These are phyloP conservation scores for Extremus antarcticus DNA, from an alignment of 495 filamentous ascomycete genomes.

Conservation along the genomic window DNA sequence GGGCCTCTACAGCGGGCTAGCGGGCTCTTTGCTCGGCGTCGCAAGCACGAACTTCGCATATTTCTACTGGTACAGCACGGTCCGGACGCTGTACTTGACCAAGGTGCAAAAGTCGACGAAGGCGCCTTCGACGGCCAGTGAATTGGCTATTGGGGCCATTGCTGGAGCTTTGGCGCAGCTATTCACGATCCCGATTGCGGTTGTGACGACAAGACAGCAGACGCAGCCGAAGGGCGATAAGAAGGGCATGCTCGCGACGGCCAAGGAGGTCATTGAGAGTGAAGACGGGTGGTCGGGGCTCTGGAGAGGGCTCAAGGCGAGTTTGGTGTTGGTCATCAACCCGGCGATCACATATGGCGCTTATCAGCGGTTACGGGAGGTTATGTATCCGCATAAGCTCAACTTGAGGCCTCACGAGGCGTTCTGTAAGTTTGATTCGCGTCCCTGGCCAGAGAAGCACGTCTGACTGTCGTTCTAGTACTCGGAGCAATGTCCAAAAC, in stretches of 20 bases:
- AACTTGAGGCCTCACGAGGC: slow-evolving; percentile 78
- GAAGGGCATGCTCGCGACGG: slow-evolving; percentile 83
- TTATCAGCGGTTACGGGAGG: slow-evolving; percentile 78
- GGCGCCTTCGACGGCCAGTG: slow-evolving; percentile 69
- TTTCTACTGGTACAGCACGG: slow-evolving; percentile 97
- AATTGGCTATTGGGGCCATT: slow-evolving; percentile 77
- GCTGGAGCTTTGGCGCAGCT: slow-evolving; percentile 88
- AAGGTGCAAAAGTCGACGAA: slow-evolving; percentile 45
- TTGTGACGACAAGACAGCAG: slow-evolving; percentile 91
- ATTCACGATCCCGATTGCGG: slow-evolving; percentile 92
- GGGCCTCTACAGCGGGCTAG: slow-evolving; percentile 84
- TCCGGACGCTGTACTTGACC: slow-evolving; percentile 70
- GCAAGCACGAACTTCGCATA: slow-evolving; percentile 98
- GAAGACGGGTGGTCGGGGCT: slow-evolving; percentile 85
- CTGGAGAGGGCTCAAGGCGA: slow-evolving; percentile 93
- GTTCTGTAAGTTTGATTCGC: slow-evolving; percentile 56
- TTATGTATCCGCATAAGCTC: slow-evolving; percentile 65
- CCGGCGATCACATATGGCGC: slow-evolving; percentile 97
- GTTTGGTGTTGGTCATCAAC: slow-evolving; percentile 91
- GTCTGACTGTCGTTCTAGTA: slow-evolving; percentile 38
- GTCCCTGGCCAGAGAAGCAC: background rate
- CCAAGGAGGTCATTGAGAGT: slow-evolving; percentile 72
- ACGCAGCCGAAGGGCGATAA: slow-evolving; percentile 74
- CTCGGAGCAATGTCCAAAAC: slow-evolving; percentile 90
- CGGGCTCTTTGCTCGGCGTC: slow-evolving; percentile 77